Percentiles rank a stretch among this genome's conserved stretches.
These are phyloP conservation scores for Botryosphaeria dothidea DNA, from an alignment of 2,329 filamentous ascomycete species.

Conservation along the genomic window DNA sequence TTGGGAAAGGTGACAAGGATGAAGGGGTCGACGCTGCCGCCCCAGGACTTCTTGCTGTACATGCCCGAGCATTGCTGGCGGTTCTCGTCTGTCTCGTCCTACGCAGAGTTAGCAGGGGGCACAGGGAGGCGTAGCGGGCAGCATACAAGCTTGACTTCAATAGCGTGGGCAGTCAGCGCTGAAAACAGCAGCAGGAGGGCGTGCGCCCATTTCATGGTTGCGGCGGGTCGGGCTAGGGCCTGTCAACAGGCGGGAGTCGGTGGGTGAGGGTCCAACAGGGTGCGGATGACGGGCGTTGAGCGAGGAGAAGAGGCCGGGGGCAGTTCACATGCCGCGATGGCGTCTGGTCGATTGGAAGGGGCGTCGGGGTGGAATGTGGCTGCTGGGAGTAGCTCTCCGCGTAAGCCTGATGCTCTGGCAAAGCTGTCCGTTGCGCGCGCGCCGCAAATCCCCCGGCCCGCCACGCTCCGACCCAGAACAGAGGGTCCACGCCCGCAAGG, in stretches of 20 bases:
- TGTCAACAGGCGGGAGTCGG: neutral
- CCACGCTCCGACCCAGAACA: neutral
- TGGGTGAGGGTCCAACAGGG: neutral
- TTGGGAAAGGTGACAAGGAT: slow-evolving; percentile 80
- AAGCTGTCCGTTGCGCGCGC: slow-evolving; percentile 13
- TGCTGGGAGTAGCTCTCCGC: slow-evolving; percentile 3
- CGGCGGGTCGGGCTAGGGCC: neutral
- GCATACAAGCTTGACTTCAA: slow-evolving; percentile 38
- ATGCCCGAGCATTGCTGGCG: slow-evolving; percentile 87
- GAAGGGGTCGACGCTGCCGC: slow-evolving; percentile 83
- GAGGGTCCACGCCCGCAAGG: neutral
- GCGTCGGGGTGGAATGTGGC: neutral
- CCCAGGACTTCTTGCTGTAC: slow-evolving; percentile 90
- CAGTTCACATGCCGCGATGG: slow-evolving; percentile 2
- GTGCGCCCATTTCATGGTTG: slow-evolving; percentile 37
- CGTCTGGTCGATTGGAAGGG: neutral
- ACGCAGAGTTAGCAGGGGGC: neutral
- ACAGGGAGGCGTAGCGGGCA: slow-evolving; percentile 16
- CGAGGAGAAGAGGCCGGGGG: neutral
- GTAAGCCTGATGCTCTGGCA: slow-evolving; percentile 8
- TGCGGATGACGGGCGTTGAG: neutral
- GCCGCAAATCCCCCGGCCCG: slow-evolving; percentile 15
- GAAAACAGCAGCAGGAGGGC: slow-evolving; percentile 35
- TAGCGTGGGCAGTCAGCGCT: slow-evolving; percentile 34
- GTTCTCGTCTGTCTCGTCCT: slow-evolving; percentile 71